Percentiles rank a stretch among this genome's conserved stretches.
Evolutionary conservation across 2,329 filamentous ascomycete genomes (phyloP).

Genomic region (Bipolaris gigantea): DNA sequence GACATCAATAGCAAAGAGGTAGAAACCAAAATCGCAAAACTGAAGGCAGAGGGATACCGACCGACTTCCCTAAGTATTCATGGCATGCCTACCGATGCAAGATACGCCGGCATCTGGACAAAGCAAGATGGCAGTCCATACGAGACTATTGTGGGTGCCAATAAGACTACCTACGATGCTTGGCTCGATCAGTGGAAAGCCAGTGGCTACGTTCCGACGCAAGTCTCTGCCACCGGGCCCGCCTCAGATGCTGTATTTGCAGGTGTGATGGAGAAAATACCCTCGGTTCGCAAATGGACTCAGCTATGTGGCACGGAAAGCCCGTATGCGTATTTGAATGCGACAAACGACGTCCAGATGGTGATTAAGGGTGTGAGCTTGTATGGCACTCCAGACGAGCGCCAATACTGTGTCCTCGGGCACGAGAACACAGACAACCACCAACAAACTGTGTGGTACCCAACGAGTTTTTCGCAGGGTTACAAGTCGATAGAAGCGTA

Average conservation of each 20-base stretch:
- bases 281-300: slow-evolving; percentile 9
- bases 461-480: slow-evolving; percentile 8
- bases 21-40: slow-evolving; percentile 6
- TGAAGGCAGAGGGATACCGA: slow-evolving; percentile 22
- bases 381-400: slow-evolving; percentile 19
- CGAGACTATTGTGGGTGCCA: slow-evolving; percentile 19
- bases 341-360: slow-evolving; percentile 7
- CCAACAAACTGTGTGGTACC: slow-evolving; percentile 21
- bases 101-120: slow-evolving; percentile 26
- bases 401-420: slow-evolving; percentile 25
- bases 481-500: slow-evolving; percentile 9
- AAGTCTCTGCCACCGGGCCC: slow-evolving; percentile 26
- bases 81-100: slow-evolving; percentile 16
- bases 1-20: slow-evolving; percentile 8
- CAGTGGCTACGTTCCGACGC: slow-evolving; percentile 24
- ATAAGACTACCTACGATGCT: slow-evolving; percentile 18
- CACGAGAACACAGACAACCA: slow-evolving; percentile 19
- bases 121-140: slow-evolving; percentile 17
- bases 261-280: slow-evolving; percentile 22
- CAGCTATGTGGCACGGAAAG: slow-evolving; percentile 19
- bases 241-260: slow-evolving; percentile 22
- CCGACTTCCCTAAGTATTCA: slow-evolving; percentile 20
- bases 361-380: slow-evolving; percentile 19
- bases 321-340: background rate
- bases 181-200: slow-evolving; percentile 22